Percentiles rank a stretch among this genome's conserved stretches.
These are phyloP conservation scores for Clavispora fructus DNA, from an alignment of 805 yeast genomes.

Conservation along the genomic window DNA sequence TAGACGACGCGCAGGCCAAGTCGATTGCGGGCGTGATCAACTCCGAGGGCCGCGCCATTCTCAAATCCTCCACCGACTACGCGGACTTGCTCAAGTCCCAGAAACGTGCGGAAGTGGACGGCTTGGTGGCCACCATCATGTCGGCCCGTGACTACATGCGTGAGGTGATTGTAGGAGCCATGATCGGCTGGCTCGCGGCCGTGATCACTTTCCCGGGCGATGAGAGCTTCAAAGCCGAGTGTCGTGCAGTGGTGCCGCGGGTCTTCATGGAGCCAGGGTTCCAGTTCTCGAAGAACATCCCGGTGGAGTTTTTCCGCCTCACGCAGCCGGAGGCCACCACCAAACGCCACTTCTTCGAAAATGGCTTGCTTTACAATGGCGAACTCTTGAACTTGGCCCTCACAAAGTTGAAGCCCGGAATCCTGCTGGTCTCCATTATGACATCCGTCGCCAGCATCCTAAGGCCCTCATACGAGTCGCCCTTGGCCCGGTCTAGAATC, in stretches of 20 bases:
- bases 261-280: conserved; percentile 35
- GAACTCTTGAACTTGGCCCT: conserved; percentile 20
- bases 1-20: conserved; percentile 22
- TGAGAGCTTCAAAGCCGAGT: conserved; percentile 20
- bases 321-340: conserved; percentile 5
- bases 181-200: conserved; percentile 49
- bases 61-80: conserved; percentile 28
- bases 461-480: neutral
- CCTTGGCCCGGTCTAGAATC: conserved; percentile 41
- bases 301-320: conserved; percentile 17
- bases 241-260: conserved; percentile 40
- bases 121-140: conserved; percentile 52
- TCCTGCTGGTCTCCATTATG: neutral
- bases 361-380: conserved; percentile 28
- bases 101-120: conserved; percentile 38
- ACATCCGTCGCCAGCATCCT: neutral
- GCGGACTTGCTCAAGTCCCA: conserved; percentile 27
- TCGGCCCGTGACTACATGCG: conserved; percentile 47
- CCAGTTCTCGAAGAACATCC: conserved; percentile 27
- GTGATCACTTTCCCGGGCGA: conserved; percentile 24
- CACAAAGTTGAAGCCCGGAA: conserved; percentile 11
- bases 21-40: conserved; percentile 43
- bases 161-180: conserved; percentile 40
- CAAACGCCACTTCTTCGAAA: conserved; percentile 22
- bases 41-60: conserved; percentile 43